Percentiles rank a stretch among this genome's conserved stretches.
Conservation (phyloP, 257 asterid genomes). For the Nicotiana paniculata region DNA sequence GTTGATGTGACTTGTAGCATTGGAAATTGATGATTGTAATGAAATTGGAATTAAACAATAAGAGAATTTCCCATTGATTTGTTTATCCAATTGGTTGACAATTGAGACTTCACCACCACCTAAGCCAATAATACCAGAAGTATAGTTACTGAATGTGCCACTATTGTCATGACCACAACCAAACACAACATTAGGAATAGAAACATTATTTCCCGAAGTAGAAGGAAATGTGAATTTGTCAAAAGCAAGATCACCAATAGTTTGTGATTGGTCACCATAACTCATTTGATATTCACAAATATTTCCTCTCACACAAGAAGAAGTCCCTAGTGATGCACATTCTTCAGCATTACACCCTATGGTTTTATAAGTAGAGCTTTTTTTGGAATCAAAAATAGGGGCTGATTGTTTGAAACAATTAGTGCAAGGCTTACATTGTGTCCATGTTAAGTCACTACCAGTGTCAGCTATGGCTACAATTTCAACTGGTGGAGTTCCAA, state of each 20-base stretch:
- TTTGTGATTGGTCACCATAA: constrained; percentile 17
- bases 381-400: constrained; percentile 21
- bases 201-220: not conserved
- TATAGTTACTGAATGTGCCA: not conserved
- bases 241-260: constrained; percentile 1
- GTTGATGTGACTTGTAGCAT: not conserved
- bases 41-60: constrained; percentile 11
- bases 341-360: not conserved
- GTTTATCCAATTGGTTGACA: not conserved
- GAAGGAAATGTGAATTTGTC: not conserved
- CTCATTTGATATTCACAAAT: constrained; percentile 15
- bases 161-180: constrained; percentile 18
- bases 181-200: not conserved
- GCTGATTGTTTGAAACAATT: constrained; percentile 21
- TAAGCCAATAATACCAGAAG: constrained; percentile 15
- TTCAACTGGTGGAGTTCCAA: constrained; percentile 34
- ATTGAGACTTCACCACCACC: constrained; percentile 13
- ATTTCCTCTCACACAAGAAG: not conserved
- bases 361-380: constrained; percentile 17
- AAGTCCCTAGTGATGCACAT: not conserved
- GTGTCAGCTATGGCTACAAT: constrained; percentile 32
- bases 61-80: constrained; percentile 15
- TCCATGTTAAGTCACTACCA: constrained; percentile 41
- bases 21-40: not conserved
- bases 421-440: constrained; percentile 38